Conservation (phyloP, 768 basidiomycete genomes). For the button mushroom (Agaricus bisporus) region DNA sequence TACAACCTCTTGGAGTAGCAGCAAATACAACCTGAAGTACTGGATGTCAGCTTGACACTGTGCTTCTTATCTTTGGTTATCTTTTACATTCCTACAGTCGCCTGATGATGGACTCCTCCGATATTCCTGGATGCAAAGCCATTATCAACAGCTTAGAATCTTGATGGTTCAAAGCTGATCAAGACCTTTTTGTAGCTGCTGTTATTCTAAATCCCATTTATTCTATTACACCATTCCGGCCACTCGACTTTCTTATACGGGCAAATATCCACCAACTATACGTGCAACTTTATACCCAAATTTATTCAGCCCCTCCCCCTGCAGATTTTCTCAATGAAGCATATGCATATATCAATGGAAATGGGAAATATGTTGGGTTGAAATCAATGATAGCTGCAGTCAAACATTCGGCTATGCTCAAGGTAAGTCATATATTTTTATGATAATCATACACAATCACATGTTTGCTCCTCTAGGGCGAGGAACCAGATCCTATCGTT, state of each 20-base stretch:
- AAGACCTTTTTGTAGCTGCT: conserved; percentile 27
- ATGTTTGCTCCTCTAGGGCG: no score
- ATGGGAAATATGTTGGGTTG: no score
- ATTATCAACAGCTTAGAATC: conserved; percentile 25
- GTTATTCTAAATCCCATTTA: conserved; percentile 27
- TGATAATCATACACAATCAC: no score
- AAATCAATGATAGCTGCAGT: no score
- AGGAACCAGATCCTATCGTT: no score
- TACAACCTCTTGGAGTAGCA: conserved; percentile 32
- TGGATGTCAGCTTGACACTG: conserved; percentile 24
- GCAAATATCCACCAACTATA: background rate
- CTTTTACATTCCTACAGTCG: conserved; percentile 24
- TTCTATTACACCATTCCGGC: background rate
- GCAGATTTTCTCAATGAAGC: background rate
- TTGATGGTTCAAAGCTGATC: conserved; percentile 27
- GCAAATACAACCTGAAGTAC: conserved; percentile 26
- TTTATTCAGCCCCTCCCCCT: background rate
- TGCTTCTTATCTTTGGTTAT: conserved; percentile 25
- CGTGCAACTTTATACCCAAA: background rate
- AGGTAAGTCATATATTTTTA: no score
- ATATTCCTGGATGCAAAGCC: no score
- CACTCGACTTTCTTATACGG: background rate
- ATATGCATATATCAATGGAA: no score
- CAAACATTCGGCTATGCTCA: no score
- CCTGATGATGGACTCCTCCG: no score